phyloP scores from a whole-genome alignment of 2,329 filamentous ascomycete species.

The Diplodia scrobiculata region DNA sequence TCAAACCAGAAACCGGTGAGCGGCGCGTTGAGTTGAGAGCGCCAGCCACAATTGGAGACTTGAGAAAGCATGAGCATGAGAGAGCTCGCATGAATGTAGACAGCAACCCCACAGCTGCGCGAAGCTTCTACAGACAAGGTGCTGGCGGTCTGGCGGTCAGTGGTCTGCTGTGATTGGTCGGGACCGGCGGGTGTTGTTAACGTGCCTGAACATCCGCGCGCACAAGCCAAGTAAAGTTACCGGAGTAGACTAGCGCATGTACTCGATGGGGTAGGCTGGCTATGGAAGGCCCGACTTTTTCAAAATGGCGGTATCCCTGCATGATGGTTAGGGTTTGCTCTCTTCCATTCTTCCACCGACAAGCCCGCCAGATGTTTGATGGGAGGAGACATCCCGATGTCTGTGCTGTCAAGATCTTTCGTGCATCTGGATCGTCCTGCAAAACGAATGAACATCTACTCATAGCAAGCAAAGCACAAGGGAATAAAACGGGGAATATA shows the following conservation, averaged over 20 bases:
- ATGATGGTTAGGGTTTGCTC: constrained; percentile 13
- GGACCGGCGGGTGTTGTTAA: constrained; percentile 10
- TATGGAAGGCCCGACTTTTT: constrained; percentile 11
- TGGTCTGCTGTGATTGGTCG: constrained; percentile 11
- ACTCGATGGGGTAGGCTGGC: constrained; percentile 3
- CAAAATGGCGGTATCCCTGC: constrained; percentile 27
- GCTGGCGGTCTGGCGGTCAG: constrained; percentile 23
- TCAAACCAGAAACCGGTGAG: not conserved
- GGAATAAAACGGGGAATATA: not conserved
- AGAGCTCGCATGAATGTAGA: not conserved
- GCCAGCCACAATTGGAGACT: not conserved
- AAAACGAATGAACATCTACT: not conserved
- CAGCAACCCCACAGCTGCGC: not conserved
- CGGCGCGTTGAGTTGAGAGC: not conserved
- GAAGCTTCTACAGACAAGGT: not conserved
- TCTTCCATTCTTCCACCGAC: not conserved
- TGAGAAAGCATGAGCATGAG: not conserved
- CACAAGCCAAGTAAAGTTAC: constrained; percentile 21
- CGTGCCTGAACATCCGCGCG: constrained; percentile 17
- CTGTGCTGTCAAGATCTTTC: too few species aligned
- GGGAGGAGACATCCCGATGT: too few species aligned
- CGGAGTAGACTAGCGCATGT: constrained; percentile 15
- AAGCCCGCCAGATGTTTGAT: not conserved
- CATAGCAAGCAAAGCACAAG: not conserved
- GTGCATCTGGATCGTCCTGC: not conserved